These are phyloP conservation scores for Cyathus striatus DNA, from an alignment of 768 basidiomycete species.

Conservation along the genomic window DNA sequence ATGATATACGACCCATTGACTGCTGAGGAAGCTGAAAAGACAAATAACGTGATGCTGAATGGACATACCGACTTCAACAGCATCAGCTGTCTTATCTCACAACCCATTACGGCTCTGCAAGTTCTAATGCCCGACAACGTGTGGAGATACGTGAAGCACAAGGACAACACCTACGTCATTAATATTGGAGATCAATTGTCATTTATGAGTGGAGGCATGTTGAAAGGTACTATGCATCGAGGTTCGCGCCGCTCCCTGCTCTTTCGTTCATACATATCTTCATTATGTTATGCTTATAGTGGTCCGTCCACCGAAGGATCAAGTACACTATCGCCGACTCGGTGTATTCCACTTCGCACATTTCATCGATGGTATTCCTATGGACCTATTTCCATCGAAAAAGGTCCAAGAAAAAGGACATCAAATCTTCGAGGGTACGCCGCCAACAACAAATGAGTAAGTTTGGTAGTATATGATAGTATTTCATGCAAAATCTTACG, in stretches of 20 bases:
- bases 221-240: constrained; percentile 30
- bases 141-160: constrained; percentile 29
- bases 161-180: constrained; percentile 24
- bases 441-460: constrained; percentile 25
- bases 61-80: constrained; percentile 29
- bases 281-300: constrained; percentile 10
- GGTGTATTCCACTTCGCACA: constrained; percentile 31
- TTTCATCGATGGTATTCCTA: constrained; percentile 17
- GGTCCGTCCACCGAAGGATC: constrained; percentile 25
- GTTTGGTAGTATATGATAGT: not conserved
- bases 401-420: constrained; percentile 24
- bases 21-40: constrained; percentile 18
- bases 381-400: constrained; percentile 22
- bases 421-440: constrained; percentile 18
- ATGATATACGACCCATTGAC: constrained; percentile 31
- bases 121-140: constrained; percentile 29
- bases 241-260: constrained; percentile 9
- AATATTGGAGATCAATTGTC: constrained; percentile 30
- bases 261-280: too few relatives aligned
- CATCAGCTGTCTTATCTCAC: constrained; percentile 25
- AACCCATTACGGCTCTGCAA: constrained; percentile 27
- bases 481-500: not conserved
- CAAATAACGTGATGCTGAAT: constrained; percentile 29
- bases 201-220: constrained; percentile 26
- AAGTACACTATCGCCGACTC: constrained; percentile 19